phyloP scores from a whole-genome alignment of 805 yeast genomes.

The Brettanomyces custersianus region DNA sequence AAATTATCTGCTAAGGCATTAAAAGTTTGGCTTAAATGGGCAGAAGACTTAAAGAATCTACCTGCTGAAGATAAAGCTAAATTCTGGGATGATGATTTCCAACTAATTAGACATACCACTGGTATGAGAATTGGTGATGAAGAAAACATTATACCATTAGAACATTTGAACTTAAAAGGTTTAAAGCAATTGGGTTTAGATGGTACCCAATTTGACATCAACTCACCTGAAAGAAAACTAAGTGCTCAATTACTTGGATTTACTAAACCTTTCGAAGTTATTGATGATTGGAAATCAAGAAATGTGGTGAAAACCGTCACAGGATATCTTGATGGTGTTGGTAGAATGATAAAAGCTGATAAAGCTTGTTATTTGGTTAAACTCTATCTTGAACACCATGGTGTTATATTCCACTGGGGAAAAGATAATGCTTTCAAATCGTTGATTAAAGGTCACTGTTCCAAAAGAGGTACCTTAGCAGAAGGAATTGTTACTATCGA shows the following conservation, averaged over 20 bases:
- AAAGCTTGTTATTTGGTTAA: slow-evolving; percentile 12
- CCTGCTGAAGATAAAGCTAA: slow-evolving; percentile 12
- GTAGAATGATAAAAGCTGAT: slow-evolving; percentile 14
- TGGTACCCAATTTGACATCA: slow-evolving; percentile 13
- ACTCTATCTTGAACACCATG: slow-evolving; percentile 9
- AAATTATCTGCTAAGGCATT: slow-evolving; percentile 11
- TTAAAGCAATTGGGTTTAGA: slow-evolving; percentile 12
- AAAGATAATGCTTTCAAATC: slow-evolving; percentile 9
- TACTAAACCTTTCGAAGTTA: slow-evolving; percentile 9
- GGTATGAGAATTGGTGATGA: slow-evolving; percentile 10
- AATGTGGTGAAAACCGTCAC: slow-evolving; percentile 6
- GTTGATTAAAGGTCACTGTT: slow-evolving; percentile 2
- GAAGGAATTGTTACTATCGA: slow-evolving; percentile 19
- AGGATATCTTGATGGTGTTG: slow-evolving; percentile 12
- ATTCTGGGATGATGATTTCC: slow-evolving; percentile 11
- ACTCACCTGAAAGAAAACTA: slow-evolving; percentile 6
- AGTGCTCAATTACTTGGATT: slow-evolving; percentile 11
- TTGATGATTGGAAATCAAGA: slow-evolving; percentile 7
- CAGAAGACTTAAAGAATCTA: slow-evolving; percentile 9
- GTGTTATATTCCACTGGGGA: slow-evolving; percentile 14
- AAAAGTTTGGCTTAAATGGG: slow-evolving; percentile 13
- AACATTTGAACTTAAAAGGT: slow-evolving; percentile 9
- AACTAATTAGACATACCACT: slow-evolving; percentile 8
- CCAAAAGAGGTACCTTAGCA: slow-evolving; percentile 3
- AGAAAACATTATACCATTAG: slow-evolving; percentile 5